A percentile compares a stretch with the other conserved stretches of the same genome.
Conservation (phyloP, 2,329 filamentous ascomycete genomes). For the Fusarium guadeloupense region DNA sequence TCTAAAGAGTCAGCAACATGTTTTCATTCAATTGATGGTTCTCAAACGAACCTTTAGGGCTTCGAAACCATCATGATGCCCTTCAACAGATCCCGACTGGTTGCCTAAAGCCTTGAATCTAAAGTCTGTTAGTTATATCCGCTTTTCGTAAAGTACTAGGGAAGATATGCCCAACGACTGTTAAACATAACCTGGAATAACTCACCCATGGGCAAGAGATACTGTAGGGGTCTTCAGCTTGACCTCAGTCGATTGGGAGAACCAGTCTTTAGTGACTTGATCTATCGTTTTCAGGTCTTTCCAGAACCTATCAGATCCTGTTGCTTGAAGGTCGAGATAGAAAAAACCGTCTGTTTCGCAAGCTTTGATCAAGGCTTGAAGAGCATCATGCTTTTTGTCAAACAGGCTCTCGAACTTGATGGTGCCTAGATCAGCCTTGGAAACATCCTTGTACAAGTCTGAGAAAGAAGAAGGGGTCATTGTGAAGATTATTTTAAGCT, state of each 20-base stretch:
- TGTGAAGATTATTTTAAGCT: no score
- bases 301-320: constrained; percentile 4
- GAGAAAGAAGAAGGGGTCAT: background rate
- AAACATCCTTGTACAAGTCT: background rate
- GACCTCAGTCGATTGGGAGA: constrained; percentile 2
- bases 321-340: constrained; percentile 16
- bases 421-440: background rate
- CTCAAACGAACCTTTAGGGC: constrained; percentile 8
- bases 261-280: constrained; percentile 7
- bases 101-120: constrained; percentile 19
- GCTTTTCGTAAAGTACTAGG: no score
- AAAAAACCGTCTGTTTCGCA: constrained; percentile 20
- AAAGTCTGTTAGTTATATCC: background rate
- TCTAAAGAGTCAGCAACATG: background rate
- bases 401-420: constrained; percentile 8
- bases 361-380: background rate
- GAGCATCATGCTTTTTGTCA: background rate
- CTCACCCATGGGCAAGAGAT: constrained; percentile 12
- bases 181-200: background rate
- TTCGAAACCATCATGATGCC: constrained; percentile 7
- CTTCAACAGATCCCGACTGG: constrained; percentile 7
- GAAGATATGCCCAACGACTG: no score
- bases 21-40: no score
- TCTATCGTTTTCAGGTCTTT: background rate
- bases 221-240: constrained; percentile 21